These are phyloP conservation scores for Endoconidiophora polonica DNA, from an alignment of 2,329 filamentous ascomycete species.

Conservation along the genomic window DNA sequence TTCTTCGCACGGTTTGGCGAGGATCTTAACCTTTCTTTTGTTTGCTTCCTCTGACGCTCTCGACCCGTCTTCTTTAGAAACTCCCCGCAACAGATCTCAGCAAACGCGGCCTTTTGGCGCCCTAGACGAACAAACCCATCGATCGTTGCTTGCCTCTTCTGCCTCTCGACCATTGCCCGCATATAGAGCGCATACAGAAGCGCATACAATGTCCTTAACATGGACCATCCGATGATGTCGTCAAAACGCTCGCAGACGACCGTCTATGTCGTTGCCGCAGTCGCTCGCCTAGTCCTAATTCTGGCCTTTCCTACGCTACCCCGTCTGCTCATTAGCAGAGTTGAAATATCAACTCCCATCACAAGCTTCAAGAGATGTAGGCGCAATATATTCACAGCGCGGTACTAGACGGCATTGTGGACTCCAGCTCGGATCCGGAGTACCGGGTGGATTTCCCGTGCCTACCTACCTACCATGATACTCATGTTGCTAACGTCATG, in stretches of 20 bases:
- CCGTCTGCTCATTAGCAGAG: slow-evolving; percentile 70
- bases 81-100: no score
- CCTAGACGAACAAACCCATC: not conserved
- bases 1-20: no score
- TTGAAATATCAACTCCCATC: slow-evolving; percentile 91
- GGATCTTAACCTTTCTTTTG: no score
- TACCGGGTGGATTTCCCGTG: not conserved
- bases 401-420: not conserved
- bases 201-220: slow-evolving; percentile 12
- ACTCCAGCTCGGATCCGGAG: not conserved
- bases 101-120: no score
- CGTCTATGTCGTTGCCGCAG: slow-evolving; percentile 60
- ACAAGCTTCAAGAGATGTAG: slow-evolving; percentile 94
- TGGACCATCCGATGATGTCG: slow-evolving; percentile 10
- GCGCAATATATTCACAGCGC: slow-evolving; percentile 19
- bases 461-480: not conserved
- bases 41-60: no score
- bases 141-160: no score
- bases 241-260: slow-evolving; percentile 10
- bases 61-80: no score
- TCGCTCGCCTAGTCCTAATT: slow-evolving; percentile 65
- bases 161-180: no score
- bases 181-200: no score
- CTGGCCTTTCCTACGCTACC: slow-evolving; percentile 68
- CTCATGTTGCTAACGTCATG: slow-evolving; percentile 1